Base-by-base conservation (phyloP, 352 stramenopile species). In the Sclerospora graminicola region DNA sequence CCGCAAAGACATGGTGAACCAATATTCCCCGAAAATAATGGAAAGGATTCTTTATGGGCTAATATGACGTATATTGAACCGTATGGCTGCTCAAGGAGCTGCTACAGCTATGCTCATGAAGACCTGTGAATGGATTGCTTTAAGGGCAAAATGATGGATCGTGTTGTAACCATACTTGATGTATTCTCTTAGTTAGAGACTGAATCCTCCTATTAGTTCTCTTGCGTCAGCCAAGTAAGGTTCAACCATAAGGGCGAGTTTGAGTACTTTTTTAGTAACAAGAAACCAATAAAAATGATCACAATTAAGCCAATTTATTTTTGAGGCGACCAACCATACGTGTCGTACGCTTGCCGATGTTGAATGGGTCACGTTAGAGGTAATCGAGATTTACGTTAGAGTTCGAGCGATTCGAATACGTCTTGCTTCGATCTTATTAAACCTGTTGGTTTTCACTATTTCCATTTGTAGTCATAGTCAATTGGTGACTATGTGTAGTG, bases 241-340 rank as follows among this genome's bases (percentile, higher is more conserved):
- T 93, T 75, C 35, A 93, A 41, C 81, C 81, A 93, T 13, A 93
- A n/a, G n/a, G n/a, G n/a, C n/a, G n/a, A n/a, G n/a, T n/a, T n/a
- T n/a, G n/a, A n/a, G n/a, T n/a, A n/a, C n/a, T n/a, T n/a, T n/a
- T n/a, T n/a, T n/a, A n/a, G n/a, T n/a, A n/a, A n/a, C n/a, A n/a
- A n/a, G n/a, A n/a, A n/a, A n/a, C n/a, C n/a, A n/a, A n/a, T n/a
- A n/a, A n/a, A n/a, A n/a, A n/a, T n/a, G n/a, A n/a, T n/a, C n/a
- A n/a, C n/a, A n/a, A n/a, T n/a, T n/a, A n/a, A n/a, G n/a, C n/a
- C n/a, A n/a, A n/a, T n/a, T n/a, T n/a, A n/a, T n/a, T n/a, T n/a
- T n/a, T n/a, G n/a, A n/a, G n/a, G n/a, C n/a, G n/a, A n/a, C n/a
- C n/a, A n/a, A n/a, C n/a, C n/a, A n/a, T n/a, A n/a, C n/a, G n/a